Evolutionary conservation across 1,284 basidiomycete species (phyloP).

Genomic region (Ustilago nuda): DNA sequence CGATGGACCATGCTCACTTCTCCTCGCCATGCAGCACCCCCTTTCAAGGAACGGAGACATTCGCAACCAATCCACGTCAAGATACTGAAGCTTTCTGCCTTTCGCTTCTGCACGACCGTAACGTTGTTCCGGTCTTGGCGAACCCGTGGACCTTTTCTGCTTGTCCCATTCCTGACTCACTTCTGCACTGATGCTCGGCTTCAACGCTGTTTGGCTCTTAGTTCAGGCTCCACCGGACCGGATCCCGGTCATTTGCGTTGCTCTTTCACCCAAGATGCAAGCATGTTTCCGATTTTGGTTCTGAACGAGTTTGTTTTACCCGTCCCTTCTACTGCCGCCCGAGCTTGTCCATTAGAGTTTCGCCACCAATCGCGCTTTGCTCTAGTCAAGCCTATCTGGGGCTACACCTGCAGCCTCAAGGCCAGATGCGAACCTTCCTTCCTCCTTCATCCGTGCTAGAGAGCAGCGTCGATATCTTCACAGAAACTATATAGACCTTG

Average conservation of each 20-base stretch:
- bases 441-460: neutral
- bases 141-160: neutral
- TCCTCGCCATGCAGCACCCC: neutral
- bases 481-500: slow-evolving; percentile 28
- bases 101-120: neutral
- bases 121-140: too few species aligned
- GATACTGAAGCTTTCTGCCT: neutral
- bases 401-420: neutral
- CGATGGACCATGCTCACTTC: neutral
- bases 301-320: too few species aligned
- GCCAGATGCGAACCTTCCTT: neutral
- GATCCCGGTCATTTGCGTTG: neutral
- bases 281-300: too few species aligned
- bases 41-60: neutral
- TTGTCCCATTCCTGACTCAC: neutral
- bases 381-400: neutral
- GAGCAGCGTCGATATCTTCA: neutral
- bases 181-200: neutral
- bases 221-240: neutral
- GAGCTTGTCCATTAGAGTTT: neutral
- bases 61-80: neutral
- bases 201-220: neutral
- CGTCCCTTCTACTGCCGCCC: too few species aligned
- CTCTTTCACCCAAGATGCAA: too few species aligned
- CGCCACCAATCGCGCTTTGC: neutral